Evolutionary conservation across 2,329 filamentous ascomycete genomes (phyloP).

Genomic region (Diaporthe vexans): DNA sequence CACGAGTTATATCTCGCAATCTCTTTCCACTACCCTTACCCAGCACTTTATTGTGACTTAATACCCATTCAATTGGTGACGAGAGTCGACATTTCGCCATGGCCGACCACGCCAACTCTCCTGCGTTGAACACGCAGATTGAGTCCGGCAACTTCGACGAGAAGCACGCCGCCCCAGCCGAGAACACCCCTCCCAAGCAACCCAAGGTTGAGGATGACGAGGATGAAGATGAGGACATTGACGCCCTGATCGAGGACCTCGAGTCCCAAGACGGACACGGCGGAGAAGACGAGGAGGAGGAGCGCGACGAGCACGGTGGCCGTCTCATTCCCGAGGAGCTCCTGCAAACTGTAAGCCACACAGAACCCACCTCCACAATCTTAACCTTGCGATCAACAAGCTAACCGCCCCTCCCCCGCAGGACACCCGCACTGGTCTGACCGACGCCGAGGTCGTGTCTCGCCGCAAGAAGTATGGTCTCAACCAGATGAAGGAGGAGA

Average conservation of each 20-base stretch:
- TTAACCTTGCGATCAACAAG: neutral
- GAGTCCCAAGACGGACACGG: conserved; percentile 82
- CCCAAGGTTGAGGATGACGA: conserved; percentile 69
- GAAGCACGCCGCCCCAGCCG: conserved; percentile 62
- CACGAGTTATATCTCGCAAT: conserved; percentile 24
- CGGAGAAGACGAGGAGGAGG: conserved; percentile 69
- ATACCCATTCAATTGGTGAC: conserved; percentile 39
- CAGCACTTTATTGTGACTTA: conserved; percentile 37
- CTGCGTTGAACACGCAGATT: conserved; percentile 74
- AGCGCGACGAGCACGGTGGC: conserved; percentile 62
- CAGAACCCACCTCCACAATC: neutral
- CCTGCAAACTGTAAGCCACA: conserved; percentile 72
- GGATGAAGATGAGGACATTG: conserved; percentile 86
- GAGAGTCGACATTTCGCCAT: conserved; percentile 55
- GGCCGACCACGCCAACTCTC: conserved; percentile 69
- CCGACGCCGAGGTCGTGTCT: conserved; percentile 74
- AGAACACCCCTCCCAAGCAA: conserved; percentile 51
- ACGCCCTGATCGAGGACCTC: conserved; percentile 88
- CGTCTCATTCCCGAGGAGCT: conserved; percentile 79
- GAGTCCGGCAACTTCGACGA: conserved; percentile 76
- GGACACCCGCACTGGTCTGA: conserved; percentile 66
- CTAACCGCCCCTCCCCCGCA: conserved; percentile 30
- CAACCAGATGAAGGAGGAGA: conserved; percentile 94
- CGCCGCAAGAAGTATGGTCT: conserved; percentile 81
- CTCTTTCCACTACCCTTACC: conserved; percentile 22